Conservation (phyloP, 257 asterid genomes). For the Ocimum tenuiflorum region DNA sequence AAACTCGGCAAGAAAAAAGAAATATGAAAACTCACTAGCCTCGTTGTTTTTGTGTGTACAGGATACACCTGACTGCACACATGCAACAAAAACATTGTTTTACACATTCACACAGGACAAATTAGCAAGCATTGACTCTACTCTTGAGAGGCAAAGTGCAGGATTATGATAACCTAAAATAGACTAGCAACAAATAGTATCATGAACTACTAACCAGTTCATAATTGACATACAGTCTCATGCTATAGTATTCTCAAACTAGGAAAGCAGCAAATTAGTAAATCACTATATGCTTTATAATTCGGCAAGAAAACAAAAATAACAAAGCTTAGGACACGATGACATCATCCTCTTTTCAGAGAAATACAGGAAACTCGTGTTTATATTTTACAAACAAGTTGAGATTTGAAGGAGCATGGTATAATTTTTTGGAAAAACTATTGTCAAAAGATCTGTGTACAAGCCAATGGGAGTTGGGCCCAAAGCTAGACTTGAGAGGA, state of each 20-base stretch:
- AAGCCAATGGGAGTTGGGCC: neutral
- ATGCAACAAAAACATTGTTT: constrained; percentile 8
- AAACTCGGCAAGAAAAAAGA: neutral
- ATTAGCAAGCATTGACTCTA: no score
- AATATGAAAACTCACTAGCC: constrained; percentile 48
- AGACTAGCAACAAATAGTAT: neutral
- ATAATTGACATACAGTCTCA: neutral
- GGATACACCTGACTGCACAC: constrained; percentile 68
- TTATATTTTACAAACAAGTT: no score
- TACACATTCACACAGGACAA: no score
- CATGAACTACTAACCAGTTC: neutral
- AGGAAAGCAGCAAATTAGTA: neutral
- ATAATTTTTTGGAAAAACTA: no score
- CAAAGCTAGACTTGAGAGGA: neutral
- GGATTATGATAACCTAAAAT: neutral
- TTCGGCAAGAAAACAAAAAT: neutral
- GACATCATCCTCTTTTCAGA: no score
- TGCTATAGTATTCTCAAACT: neutral
- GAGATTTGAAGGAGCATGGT: no score
- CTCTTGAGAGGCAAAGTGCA: no score
- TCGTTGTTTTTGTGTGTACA: constrained; percentile 39
- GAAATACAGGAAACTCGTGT: no score
- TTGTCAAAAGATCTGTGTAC: neutral
- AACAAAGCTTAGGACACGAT: neutral
- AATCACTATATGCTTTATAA: neutral